Percentiles rank a stretch among this genome's conserved stretches.
Evolutionary conservation across 768 basidiomycete species (phyloP).

Genomic region (Hebeloma cylindrosporum): DNA sequence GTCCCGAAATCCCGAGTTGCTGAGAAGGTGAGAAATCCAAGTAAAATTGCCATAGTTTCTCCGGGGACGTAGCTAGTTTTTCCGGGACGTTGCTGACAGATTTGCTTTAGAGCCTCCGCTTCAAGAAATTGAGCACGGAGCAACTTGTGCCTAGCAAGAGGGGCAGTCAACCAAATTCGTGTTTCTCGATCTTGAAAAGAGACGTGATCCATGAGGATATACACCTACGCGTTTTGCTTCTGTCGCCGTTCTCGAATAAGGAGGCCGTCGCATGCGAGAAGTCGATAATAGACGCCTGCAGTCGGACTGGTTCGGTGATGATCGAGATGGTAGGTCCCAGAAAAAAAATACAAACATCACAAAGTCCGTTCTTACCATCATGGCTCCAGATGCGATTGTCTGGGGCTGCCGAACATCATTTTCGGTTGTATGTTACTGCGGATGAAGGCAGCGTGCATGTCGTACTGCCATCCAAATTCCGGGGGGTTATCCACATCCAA

Average conservation of each 20-base stretch:
- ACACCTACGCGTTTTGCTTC: conserved; percentile 9
- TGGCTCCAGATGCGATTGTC: conserved; percentile 7
- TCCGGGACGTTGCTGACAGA: no score
- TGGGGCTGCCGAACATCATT: conserved; percentile 12
- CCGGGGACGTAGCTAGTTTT: no score
- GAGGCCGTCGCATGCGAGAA: conserved; percentile 6
- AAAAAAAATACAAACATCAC: no score
- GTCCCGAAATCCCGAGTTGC: no score
- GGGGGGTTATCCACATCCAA: conserved; percentile 9
- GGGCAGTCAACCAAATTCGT: background rate
- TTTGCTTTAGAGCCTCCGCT: background rate
- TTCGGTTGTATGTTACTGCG: conserved; percentile 12
- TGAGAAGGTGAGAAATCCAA: no score
- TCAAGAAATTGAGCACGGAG: conserved; percentile 8
- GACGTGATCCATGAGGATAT: conserved; percentile 13
- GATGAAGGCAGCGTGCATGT: conserved; percentile 10
- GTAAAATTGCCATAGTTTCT: no score
- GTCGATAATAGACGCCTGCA: conserved; percentile 7
- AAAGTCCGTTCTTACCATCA: no score
- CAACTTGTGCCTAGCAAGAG: conserved; percentile 10
- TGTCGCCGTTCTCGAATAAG: background rate
- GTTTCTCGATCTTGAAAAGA: conserved; percentile 5
- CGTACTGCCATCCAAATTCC: conserved; percentile 16
- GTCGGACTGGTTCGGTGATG: conserved; percentile 9
- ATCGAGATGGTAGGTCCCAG: conserved; percentile 13